A percentile compares a stretch with the other conserved stretches of the same genome.
These are phyloP conservation scores for Phialophora macrospora DNA, from an alignment of 2,329 filamentous ascomycete species.

Conservation along the genomic window DNA sequence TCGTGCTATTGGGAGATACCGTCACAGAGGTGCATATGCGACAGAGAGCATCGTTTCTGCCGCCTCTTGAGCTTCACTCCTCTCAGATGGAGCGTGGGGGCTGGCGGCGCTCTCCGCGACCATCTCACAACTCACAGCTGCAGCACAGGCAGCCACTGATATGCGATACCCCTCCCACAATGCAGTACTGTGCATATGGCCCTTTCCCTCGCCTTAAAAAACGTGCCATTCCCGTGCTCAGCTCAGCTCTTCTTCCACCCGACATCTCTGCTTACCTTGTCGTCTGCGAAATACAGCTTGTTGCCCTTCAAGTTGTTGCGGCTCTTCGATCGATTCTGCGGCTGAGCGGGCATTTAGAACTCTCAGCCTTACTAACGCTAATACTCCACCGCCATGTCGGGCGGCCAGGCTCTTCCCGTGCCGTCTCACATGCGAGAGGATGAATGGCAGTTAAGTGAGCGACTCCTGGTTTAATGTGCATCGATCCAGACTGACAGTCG, in stretches of 20 bases:
- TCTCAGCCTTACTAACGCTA: conserved; percentile 1
- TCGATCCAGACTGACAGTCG: background rate
- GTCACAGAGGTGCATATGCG: background rate
- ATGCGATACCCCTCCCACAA: background rate
- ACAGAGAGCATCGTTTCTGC: background rate
- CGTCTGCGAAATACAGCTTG: background rate
- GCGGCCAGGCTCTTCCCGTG: background rate
- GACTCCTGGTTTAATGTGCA: background rate
- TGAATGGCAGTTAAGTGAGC: background rate
- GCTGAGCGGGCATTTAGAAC: background rate
- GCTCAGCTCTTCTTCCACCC: background rate
- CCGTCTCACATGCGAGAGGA: background rate
- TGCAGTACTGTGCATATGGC: background rate
- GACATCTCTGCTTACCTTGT: background rate
- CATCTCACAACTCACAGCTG: background rate
- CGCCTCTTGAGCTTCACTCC: background rate
- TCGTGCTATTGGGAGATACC: background rate
- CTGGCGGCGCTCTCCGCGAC: background rate
- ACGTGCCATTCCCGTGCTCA: background rate
- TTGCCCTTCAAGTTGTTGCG: background rate
- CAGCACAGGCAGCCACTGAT: conserved; percentile 7
- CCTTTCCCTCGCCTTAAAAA: background rate
- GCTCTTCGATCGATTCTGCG: background rate
- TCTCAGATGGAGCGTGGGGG: background rate
- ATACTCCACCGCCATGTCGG: background rate